Conservation (phyloP, 108 stramenopile species). For the Halocafeteria seosinensis region DNA sequence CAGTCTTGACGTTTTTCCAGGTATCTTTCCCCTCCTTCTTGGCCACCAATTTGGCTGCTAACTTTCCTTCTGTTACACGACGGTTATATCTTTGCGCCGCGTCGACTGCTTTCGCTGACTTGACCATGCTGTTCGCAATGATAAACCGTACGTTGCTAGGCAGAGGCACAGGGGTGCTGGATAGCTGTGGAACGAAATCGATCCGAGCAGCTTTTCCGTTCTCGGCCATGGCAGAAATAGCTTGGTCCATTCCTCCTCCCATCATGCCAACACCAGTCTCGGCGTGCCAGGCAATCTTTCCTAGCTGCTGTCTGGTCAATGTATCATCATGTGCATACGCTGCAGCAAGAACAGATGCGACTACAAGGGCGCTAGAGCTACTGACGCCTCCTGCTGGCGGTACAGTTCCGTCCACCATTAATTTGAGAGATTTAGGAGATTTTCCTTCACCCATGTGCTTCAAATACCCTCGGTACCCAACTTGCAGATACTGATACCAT, state of each 20-base stretch:
- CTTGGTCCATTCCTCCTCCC: constrained; percentile 19
- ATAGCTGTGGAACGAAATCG: constrained; percentile 1
- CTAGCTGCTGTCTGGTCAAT: not conserved
- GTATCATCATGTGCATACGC: not conserved
- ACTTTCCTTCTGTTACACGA: not conserved
- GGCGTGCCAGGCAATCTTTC: not conserved
- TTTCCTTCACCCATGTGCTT: not conserved
- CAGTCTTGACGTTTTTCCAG: not conserved
- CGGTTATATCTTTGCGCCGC: not conserved
- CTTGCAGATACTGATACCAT: constrained; percentile 1
- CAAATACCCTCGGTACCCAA: not conserved
- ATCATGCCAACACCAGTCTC: constrained; percentile 6
- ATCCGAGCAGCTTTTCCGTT: constrained; percentile 3
- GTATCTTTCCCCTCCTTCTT: not conserved
- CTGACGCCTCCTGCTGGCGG: constrained; percentile 11
- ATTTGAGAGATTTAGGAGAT: not conserved
- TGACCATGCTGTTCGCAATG: not conserved
- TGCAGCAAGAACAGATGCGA: not conserved
- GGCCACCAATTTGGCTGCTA: not conserved
- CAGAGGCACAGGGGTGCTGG: not conserved
- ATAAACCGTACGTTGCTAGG: not conserved
- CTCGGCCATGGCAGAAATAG: constrained; percentile 6
- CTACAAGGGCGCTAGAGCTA: constrained; percentile 8
- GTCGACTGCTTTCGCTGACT: not conserved
- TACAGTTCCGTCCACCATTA: constrained; percentile 6